A percentile compares a stretch with the other conserved stretches of the same genome.
These are phyloP conservation scores for Phytophthora citricola DNA, from an alignment of 352 stramenopile genomes.

Conservation along the genomic window DNA sequence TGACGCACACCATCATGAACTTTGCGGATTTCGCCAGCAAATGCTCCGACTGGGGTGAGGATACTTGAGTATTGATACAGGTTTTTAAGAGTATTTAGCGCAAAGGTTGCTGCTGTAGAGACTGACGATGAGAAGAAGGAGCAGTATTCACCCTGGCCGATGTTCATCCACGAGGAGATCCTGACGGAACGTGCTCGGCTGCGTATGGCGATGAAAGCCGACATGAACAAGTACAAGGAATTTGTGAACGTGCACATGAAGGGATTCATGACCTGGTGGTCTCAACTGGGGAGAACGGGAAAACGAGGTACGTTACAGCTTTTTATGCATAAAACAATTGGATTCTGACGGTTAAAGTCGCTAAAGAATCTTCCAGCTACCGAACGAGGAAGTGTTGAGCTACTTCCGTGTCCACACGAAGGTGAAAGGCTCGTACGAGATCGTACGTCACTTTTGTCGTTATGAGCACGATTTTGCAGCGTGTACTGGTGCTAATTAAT, in stretches of 20 bases:
- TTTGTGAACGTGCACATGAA: slow-evolving; percentile 77
- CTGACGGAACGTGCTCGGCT: slow-evolving; percentile 91
- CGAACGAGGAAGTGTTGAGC: slow-evolving; percentile 84
- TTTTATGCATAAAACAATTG: background rate
- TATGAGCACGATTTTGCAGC: background rate
- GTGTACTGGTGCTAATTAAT: background rate
- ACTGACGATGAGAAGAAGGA: slow-evolving; percentile 93
- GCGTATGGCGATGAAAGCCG: slow-evolving; percentile 82
- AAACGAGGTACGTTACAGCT: slow-evolving; percentile 44
- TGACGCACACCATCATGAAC: slow-evolving; percentile 90
- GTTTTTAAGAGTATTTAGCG: background rate
- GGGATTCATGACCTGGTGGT: slow-evolving; percentile 67
- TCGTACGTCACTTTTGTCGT: slow-evolving; percentile 50
- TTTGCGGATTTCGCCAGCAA: slow-evolving; percentile 82
- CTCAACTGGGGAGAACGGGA: slow-evolving; percentile 48
- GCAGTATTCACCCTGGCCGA: slow-evolving; percentile 81
- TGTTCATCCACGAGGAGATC: slow-evolving; percentile 94
- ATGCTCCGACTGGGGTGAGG: slow-evolving; percentile 89
- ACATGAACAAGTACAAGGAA: slow-evolving; percentile 70
- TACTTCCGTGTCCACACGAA: slow-evolving; percentile 85
- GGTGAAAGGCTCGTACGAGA: slow-evolving; percentile 92
- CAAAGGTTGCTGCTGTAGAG: slow-evolving; percentile 55
- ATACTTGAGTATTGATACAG: background rate
- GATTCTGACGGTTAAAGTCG: slow-evolving; percentile 1
- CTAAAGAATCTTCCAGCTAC: slow-evolving; percentile 84